Evolutionary conservation across 257 asterid genomes (phyloP).

Genomic region (Cordia subcordata): DNA sequence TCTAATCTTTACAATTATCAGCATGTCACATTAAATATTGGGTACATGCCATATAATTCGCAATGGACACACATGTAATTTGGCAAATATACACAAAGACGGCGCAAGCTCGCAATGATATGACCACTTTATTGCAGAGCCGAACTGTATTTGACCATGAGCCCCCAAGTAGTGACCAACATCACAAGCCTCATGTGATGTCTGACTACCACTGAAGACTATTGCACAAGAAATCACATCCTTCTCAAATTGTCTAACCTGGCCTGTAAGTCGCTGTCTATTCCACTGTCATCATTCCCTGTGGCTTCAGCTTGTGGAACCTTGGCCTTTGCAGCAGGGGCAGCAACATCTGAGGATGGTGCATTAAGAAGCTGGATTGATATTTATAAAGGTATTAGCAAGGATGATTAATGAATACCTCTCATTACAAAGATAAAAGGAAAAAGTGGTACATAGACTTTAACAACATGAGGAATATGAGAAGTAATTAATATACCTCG

Average conservation of each 20-base stretch:
- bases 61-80: background rate
- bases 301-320: conserved; percentile 90
- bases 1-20: too few relatives aligned
- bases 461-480: background rate
- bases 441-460: background rate
- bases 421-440: too few relatives aligned
- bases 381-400: background rate
- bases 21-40: background rate
- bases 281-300: conserved; percentile 75
- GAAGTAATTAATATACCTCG: conserved; percentile 49
- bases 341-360: conserved; percentile 82
- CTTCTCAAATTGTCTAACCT: conserved; percentile 96
- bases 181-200: conserved; percentile 33
- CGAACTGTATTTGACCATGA: background rate
- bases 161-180: conserved; percentile 21
- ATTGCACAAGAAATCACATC: conserved; percentile 46
- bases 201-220: conserved; percentile 14
- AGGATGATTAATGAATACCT: background rate
- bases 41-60: background rate
- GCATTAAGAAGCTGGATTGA: conserved; percentile 75
- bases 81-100: background rate
- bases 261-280: conserved; percentile 95
- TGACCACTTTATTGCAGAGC: background rate
- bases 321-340: conserved; percentile 72
- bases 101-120: background rate